Evolutionary conservation across 345 rosid genomes (phyloP).

Genomic region (Sisymbrium irio): DNA sequence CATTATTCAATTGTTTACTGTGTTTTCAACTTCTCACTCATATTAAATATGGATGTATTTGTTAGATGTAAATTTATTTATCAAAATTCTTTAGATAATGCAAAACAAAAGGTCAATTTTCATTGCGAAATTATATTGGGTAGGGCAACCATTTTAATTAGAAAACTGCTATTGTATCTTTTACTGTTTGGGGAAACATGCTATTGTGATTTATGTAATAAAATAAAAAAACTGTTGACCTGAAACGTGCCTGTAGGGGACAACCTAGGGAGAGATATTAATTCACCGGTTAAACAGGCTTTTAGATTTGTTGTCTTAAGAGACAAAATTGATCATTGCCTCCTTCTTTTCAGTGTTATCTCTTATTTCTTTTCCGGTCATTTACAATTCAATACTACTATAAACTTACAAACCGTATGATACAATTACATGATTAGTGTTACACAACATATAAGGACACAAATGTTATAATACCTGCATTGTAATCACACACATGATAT

Average conservation of each 20-base stretch:
- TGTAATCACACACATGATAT: background rate
- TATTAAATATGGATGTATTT: no score
- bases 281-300: background rate
- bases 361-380: background rate
- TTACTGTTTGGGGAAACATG: no score
- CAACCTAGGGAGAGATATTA: constrained; percentile 9
- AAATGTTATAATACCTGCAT: background rate
- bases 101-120: background rate
- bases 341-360: background rate
- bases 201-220: no score
- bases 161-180: background rate
- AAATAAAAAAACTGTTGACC: no score
- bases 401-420: background rate
- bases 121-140: background rate
- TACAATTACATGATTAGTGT: background rate
- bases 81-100: background rate
- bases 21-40: no score
- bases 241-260: no score
- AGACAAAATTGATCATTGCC: constrained; percentile 5
- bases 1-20: no score
- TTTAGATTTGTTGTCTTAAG: background rate
- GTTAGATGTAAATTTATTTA: background rate
- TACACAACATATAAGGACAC: constrained; percentile 6
- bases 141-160: background rate
- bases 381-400: background rate